Conservation (phyloP, 2,329 filamentous ascomycete genomes). For the Cadophora sp. region DNA sequence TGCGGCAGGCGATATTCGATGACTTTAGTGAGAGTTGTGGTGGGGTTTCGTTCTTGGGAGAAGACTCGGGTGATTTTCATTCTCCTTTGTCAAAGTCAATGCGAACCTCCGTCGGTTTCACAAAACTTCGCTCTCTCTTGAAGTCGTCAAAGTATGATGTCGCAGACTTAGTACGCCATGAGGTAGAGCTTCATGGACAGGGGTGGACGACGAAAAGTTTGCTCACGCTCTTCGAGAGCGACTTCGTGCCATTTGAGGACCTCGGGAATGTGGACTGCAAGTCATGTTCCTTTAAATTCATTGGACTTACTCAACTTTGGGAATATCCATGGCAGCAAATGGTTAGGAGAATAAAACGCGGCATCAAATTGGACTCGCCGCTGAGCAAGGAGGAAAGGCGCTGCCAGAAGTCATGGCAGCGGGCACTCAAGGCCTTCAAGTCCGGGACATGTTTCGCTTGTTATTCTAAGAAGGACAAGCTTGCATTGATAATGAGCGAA, state of each 20-base stretch:
- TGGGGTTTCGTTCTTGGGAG: background rate
- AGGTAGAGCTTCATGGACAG: background rate
- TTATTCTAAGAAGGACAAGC: background rate
- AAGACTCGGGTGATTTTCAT: background rate
- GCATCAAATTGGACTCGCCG: background rate
- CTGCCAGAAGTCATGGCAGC: background rate
- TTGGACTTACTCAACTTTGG: background rate
- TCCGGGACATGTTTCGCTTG: background rate
- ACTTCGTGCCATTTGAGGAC: background rate
- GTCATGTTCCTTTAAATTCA: background rate
- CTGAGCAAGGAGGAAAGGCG: background rate
- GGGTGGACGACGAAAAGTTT: background rate
- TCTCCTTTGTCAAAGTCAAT: background rate
- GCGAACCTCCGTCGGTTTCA: background rate
- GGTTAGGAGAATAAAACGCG: background rate
- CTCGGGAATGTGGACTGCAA: background rate
- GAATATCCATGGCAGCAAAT: background rate
- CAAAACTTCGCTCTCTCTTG: background rate
- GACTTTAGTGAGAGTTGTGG: background rate
- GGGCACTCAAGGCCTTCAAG: background rate
- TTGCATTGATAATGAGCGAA: background rate
- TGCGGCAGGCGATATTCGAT: too few relatives aligned
- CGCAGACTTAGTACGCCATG: background rate
- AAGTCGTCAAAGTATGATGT: background rate
- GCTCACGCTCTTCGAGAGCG: background rate